phyloP scores from a whole-genome alignment of 1,139 yeast species.

The Nakaseomyces nivariensis region DNA sequence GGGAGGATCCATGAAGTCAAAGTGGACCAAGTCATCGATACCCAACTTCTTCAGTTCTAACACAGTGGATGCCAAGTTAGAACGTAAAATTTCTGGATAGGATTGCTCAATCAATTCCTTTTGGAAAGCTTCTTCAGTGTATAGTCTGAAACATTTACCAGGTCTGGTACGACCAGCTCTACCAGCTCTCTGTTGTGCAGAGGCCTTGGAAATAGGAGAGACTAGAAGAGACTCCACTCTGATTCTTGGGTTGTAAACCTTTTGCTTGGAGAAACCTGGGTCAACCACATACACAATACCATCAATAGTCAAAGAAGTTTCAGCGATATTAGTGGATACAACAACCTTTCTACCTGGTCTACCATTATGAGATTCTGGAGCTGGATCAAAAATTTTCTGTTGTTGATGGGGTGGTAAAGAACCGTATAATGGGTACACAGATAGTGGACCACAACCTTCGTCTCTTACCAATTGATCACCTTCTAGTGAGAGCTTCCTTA shows the following conservation, averaged over 20 bases:
- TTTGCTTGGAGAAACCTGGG: slow-evolving; percentile 95
- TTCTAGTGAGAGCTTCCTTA: slow-evolving; percentile 76
- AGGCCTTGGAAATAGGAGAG: slow-evolving; percentile 93
- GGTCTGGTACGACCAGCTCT: slow-evolving; percentile 99
- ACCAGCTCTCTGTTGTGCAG: slow-evolving; percentile 98
- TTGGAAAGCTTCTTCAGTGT: slow-evolving; percentile 94
- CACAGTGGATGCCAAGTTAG: slow-evolving; percentile 86
- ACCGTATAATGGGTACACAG: slow-evolving; percentile 89
- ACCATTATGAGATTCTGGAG: slow-evolving; percentile 55
- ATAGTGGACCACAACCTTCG: slow-evolving; percentile 78
- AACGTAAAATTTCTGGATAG: slow-evolving; percentile 88
- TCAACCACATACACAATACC: slow-evolving; percentile 96
- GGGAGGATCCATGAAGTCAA: slow-evolving; percentile 99
- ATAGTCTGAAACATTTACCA: slow-evolving; percentile 91
- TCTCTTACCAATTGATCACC: slow-evolving; percentile 83
- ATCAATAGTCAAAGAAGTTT: slow-evolving; percentile 93
- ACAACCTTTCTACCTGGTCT: slow-evolving; percentile 90
- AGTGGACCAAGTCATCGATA: slow-evolving; percentile 90
- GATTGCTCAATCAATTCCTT: slow-evolving; percentile 91
- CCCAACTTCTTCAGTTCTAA: slow-evolving; percentile 88
- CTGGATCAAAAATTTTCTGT: slow-evolving; percentile 85
- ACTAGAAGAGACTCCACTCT: slow-evolving; percentile 91
- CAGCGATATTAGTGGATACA: slow-evolving; percentile 94
- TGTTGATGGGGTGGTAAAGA: slow-evolving; percentile 94
- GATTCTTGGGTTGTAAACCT: slow-evolving; percentile 92